A percentile compares a stretch with the other conserved stretches of the same genome.
Evolutionary conservation across 2,329 filamentous ascomycete species (phyloP).

Genomic region (Verticillium alfalfae): DNA sequence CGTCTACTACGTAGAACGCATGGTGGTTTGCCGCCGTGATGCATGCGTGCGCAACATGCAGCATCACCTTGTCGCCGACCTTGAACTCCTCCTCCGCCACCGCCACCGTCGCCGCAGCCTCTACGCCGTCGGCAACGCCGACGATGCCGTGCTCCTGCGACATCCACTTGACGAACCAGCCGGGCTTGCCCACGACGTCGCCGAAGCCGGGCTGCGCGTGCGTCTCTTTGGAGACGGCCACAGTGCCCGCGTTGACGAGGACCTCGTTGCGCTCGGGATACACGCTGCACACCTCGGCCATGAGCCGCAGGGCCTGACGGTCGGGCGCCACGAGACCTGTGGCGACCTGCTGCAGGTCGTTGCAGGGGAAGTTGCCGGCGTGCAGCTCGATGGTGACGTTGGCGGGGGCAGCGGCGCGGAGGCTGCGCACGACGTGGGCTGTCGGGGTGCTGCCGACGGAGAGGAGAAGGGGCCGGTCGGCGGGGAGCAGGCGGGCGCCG

Average conservation of each 20-base stretch:
- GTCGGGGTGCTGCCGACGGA: slow-evolving; percentile 30
- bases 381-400: slow-evolving; percentile 29
- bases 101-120: slow-evolving; percentile 6
- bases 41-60: slow-evolving; percentile 27
- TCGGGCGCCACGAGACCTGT: slow-evolving; percentile 21
- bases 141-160: slow-evolving; percentile 32
- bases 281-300: slow-evolving; percentile 28
- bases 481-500: slow-evolving; percentile 21
- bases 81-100: slow-evolving; percentile 20
- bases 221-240: slow-evolving; percentile 27
- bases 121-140: slow-evolving; percentile 14
- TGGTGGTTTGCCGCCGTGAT: slow-evolving; percentile 29
- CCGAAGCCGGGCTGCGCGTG: slow-evolving; percentile 23
- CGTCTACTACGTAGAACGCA: slow-evolving; percentile 28
- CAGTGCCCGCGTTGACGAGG: slow-evolving; percentile 28
- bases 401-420: slow-evolving; percentile 19
- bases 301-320: slow-evolving; percentile 23
- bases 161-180: slow-evolving; percentile 26
- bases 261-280: slow-evolving; percentile 30
- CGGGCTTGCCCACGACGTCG: slow-evolving; percentile 17
- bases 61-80: slow-evolving; percentile 24
- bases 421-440: slow-evolving; percentile 25
- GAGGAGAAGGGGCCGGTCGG: slow-evolving; percentile 18
- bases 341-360: slow-evolving; percentile 32
- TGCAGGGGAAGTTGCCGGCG: slow-evolving; percentile 29